These are phyloP conservation scores for Zasmidium angulare DNA, from an alignment of 2,329 filamentous ascomycete genomes.

Conservation along the genomic window DNA sequence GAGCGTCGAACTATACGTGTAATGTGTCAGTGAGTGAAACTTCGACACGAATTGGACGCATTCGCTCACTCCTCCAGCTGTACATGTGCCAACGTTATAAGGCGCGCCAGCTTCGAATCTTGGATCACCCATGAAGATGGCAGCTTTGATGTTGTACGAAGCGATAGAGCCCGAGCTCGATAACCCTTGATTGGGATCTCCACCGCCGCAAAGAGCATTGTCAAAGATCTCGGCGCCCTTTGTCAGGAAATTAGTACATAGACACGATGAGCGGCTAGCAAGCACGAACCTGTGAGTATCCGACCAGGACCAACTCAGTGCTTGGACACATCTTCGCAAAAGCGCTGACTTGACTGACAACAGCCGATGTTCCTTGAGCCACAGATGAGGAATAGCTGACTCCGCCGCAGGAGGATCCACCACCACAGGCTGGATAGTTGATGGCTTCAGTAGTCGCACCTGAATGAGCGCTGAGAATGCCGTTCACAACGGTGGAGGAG, in stretches of 20 bases:
- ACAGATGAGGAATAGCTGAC: slow-evolving; percentile 62
- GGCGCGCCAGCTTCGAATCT: slow-evolving; percentile 52
- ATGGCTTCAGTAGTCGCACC: slow-evolving; percentile 44
- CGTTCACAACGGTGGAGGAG: slow-evolving; percentile 41
- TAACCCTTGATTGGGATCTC: slow-evolving; percentile 47
- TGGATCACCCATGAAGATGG: slow-evolving; percentile 45
- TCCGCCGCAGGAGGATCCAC: no score
- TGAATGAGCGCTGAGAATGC: slow-evolving; percentile 41
- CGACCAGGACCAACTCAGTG: slow-evolving; percentile 28
- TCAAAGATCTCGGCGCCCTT: slow-evolving; percentile 65
- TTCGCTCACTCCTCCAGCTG: slow-evolving; percentile 56
- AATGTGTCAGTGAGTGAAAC: neutral
- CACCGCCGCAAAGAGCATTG: slow-evolving; percentile 61
- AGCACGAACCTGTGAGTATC: slow-evolving; percentile 31
- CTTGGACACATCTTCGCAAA: slow-evolving; percentile 26
- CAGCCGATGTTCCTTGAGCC: slow-evolving; percentile 50
- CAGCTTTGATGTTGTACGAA: slow-evolving; percentile 30
- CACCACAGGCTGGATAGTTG: slow-evolving; percentile 56
- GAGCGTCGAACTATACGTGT: slow-evolving; percentile 61
- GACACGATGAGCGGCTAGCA: no score
- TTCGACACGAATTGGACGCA: neutral
- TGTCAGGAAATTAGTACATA: slow-evolving; percentile 27
- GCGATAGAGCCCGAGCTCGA: slow-evolving; percentile 19
- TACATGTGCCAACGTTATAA: slow-evolving; percentile 63
- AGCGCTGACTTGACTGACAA: slow-evolving; percentile 27